Evolutionary conservation across 805 yeast genomes (phyloP), one percentile per base, ranked within the genome.

Genomic region (Metschnikowia santaceciliae): DNA sequence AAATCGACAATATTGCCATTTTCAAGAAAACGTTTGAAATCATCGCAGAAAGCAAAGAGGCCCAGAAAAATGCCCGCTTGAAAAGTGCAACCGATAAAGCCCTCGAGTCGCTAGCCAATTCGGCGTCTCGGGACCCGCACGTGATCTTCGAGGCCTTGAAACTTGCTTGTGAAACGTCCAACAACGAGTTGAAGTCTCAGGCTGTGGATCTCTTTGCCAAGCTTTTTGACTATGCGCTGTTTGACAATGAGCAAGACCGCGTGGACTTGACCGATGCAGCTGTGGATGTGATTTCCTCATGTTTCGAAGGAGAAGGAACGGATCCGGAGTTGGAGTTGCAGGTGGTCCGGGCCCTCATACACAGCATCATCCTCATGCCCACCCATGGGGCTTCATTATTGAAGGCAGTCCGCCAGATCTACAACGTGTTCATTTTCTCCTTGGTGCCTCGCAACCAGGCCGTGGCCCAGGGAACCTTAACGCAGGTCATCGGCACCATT

Each of bases 391-490:
- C 90, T 7, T 82, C 91, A 1, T 74, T 94, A 47, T 74, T 94
- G 54, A 89, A 88, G 63, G 97, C 98, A 0, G 85, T 95, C 35
- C 81, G 98, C 67, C 96, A 89, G 62, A 89, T 92, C 26, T 94
- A 94, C 72, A 91, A 90, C 65, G 88, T 95, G 26, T 95, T 92
- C 62, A 85, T 94, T 39, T 78, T 89, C 50, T 90, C 97, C 0
- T 75, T 87, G 53, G 83, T 86, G 17, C 82, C 92, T 3, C 75
- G 87, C 23, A 92, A 90, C 64, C 99, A 94, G 69, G 88, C 90
- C 1, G 84, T 91, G 53, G 98, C 99, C 0, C 98, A 95, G 72
- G 98, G 96, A 1, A 86, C 94, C 6, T 76, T 94, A 57, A 88
- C 95, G 2, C 99, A 94, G 70, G 86, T 92, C 61, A 89, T 94